These are phyloP conservation scores for Cenchrus americanus DNA, from an alignment of 176 grass and related monocot species.

Conservation along the genomic window DNA sequence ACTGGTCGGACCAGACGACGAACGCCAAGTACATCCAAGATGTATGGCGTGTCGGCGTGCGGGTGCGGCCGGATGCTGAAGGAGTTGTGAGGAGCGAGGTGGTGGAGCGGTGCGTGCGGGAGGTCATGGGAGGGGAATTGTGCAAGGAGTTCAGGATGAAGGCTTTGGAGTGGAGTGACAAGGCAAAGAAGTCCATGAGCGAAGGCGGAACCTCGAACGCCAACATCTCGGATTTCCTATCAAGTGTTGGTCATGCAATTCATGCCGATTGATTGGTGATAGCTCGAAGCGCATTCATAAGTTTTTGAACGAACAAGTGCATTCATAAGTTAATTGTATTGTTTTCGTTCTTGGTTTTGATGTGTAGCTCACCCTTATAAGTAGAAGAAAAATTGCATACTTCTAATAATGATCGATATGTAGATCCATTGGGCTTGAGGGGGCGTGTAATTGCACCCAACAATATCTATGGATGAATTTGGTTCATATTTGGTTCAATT, in stretches of 20 bases:
- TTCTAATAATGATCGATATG: too few relatives aligned
- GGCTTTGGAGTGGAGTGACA: slow-evolving; percentile 32
- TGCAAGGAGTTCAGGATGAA: slow-evolving; percentile 37
- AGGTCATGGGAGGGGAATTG: slow-evolving; percentile 44
- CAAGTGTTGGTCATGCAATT: neutral
- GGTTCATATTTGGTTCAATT: too few relatives aligned
- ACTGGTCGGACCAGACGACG: slow-evolving; percentile 70
- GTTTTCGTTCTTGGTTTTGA: too few relatives aligned
- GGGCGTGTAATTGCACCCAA: too few relatives aligned
- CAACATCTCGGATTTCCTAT: slow-evolving; percentile 43
- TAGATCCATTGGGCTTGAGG: too few relatives aligned
- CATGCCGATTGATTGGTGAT: neutral
- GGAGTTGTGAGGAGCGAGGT: slow-evolving; percentile 30
- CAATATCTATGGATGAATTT: too few relatives aligned
- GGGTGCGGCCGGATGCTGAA: neutral
- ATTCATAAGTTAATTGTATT: too few relatives aligned
- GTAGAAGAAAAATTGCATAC: too few relatives aligned
- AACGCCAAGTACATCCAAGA: slow-evolving; percentile 76
- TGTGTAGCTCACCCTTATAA: too few relatives aligned
- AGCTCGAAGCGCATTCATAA: too few relatives aligned
- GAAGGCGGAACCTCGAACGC: slow-evolving; percentile 52
- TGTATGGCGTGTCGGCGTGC: slow-evolving; percentile 60
- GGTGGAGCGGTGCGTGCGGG: slow-evolving; percentile 33
- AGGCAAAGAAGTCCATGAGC: slow-evolving; percentile 40
- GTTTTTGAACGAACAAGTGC: too few relatives aligned